Evolutionary conservation across 345 rosid species (phyloP), one percentile per base, ranked within the genome.

Genomic region (Boechera stricta): DNA sequence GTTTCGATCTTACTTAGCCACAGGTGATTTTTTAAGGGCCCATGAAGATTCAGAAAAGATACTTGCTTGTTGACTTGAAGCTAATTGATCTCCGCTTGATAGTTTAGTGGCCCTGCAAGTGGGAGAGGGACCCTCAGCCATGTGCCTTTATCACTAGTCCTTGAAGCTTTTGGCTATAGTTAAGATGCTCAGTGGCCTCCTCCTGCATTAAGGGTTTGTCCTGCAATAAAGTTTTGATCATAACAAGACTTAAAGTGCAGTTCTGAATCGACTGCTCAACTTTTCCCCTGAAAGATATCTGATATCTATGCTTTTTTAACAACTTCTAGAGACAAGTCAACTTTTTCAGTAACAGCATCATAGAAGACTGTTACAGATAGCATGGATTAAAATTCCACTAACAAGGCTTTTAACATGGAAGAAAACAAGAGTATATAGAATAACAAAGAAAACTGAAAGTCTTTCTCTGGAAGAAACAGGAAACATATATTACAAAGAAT

Each of bases 91-190:
- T 78, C 67, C 44, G 57, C 51, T 47, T 69, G 59, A 48, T 66
- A 58, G 68, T 66, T 49, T 66, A 78, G 77, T 78, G 81, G 77
- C 67, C 59, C 29, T 39, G 67, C 41, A 72, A 72, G 77, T 78
- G 81, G 81, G 63, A 71, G 77, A 65, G 73, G 77, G 77, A 66
- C 81, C 82, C 69, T 60, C 28, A 21, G 42, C 53, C 74, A 73
- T 72, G 82, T 60, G 74, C 74, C 82, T 67, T 51, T 78, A 78
- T 67, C 74, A 79, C 71, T 73, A 79, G 70, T 61, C 74, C 57
- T 60, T 73, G 47, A 58, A 60, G 74, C 74, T 73, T 73, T 61
- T 67, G 70, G 74, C 77, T 67, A 64, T 66, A 72, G 64, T 78
- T 59, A 52, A 78, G 69, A 60, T 54, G 64, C 69, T 59, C 38